Evolutionary conservation across 805 yeast species (phyloP).

Genomic region (Sungouiella thailandica): DNA sequence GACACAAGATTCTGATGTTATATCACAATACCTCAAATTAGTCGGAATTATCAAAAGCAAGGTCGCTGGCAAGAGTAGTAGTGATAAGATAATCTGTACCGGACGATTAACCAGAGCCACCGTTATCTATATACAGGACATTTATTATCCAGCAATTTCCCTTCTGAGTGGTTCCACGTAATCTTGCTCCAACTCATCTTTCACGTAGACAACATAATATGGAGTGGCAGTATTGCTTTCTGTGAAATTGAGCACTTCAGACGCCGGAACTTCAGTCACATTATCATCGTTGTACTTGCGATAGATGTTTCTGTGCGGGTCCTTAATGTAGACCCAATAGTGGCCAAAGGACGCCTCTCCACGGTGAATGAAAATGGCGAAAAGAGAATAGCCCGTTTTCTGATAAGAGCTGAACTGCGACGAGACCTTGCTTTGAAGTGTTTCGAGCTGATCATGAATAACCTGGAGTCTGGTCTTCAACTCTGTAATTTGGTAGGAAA

Average conservation of each 20-base stretch:
- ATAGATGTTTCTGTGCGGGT: conserved; percentile 60
- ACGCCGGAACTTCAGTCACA: conserved; percentile 72
- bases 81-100: no score
- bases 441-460: conserved; percentile 38
- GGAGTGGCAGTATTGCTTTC: conserved; percentile 87
- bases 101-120: no score
- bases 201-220: conserved; percentile 81
- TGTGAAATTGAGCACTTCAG: conserved; percentile 62
- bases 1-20: no score
- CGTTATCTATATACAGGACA: no score
- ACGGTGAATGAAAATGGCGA: conserved; percentile 90
- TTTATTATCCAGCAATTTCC: no score
- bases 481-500: conserved; percentile 42
- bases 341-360: conserved; percentile 97
- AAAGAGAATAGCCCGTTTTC: conserved; percentile 70
- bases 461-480: conserved; percentile 43
- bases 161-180: conserved; percentile 66
- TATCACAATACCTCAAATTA: no score
- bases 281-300: conserved; percentile 91
- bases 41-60: no score
- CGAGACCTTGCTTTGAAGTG: conserved; percentile 46
- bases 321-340: conserved; percentile 92
- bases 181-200: conserved; percentile 49
- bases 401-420: conserved; percentile 59
- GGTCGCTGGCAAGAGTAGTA: no score